Evolutionary conservation across 2,329 filamentous ascomycete genomes (phyloP).

Genomic region (Coccinonectria pachysandricola): DNA sequence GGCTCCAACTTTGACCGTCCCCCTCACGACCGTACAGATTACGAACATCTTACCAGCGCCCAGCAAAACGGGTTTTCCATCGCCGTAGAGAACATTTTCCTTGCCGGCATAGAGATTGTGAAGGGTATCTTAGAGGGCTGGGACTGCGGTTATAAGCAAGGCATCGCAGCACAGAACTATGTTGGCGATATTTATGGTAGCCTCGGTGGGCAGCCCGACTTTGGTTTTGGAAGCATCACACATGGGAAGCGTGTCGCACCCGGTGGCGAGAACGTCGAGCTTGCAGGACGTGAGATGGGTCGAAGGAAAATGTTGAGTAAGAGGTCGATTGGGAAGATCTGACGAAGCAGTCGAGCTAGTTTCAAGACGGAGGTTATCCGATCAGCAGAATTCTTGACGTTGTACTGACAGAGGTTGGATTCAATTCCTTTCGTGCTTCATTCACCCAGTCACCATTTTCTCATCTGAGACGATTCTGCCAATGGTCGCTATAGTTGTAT

Average conservation of each 20-base stretch:
- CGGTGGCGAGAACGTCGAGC: constrained; percentile 5
- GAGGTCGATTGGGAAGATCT: constrained; percentile 14
- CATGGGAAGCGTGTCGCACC: constrained; percentile 23
- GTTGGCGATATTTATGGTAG: constrained; percentile 63
- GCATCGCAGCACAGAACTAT: constrained; percentile 53
- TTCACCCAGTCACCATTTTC: no score
- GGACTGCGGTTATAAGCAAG: constrained; percentile 46
- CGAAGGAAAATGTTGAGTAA: constrained; percentile 16
- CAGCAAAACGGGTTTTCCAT: constrained; percentile 55
- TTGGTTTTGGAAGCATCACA: constrained; percentile 44
- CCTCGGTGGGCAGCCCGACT: constrained; percentile 54
- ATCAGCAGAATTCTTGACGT: no score
- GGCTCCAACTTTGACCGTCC: constrained; percentile 64
- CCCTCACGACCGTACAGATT: constrained; percentile 43
- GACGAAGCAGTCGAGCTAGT: no score
- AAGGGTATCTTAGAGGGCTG: constrained; percentile 52
- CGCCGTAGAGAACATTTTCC: constrained; percentile 55
- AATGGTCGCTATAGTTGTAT: no score
- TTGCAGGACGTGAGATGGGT: constrained; percentile 21
- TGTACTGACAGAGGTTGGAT: no score
- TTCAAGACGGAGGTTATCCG: no score
- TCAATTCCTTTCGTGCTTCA: no score
- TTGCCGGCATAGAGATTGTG: constrained; percentile 54
- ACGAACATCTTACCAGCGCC: constrained; percentile 48
- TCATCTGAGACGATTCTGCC: no score